A percentile compares a stretch with the other conserved stretches of the same genome.
phyloP scores from a whole-genome alignment of 2,329 filamentous ascomycete species.

The Fusarium illudens region DNA sequence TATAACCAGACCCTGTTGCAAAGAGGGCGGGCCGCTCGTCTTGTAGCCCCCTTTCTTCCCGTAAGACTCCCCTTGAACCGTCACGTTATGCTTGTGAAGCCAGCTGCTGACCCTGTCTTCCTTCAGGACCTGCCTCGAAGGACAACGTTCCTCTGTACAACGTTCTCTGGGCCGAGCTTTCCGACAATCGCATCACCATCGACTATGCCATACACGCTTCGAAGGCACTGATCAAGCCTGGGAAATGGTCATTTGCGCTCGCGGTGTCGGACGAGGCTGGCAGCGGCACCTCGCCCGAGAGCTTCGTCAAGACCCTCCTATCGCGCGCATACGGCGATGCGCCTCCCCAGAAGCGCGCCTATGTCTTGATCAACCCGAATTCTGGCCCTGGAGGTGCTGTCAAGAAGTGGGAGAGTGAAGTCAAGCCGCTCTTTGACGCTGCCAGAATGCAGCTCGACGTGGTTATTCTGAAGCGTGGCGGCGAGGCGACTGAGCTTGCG shows the following conservation, averaged over 20 bases:
- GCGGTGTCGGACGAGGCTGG: conserved; percentile 16
- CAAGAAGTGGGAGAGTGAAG: conserved; percentile 76
- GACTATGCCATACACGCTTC: conserved; percentile 72
- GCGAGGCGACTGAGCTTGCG: conserved; percentile 82
- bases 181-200: conserved; percentile 69
- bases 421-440: conserved; percentile 83
- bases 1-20: conserved; percentile 33
- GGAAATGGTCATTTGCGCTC: conserved; percentile 65
- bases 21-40: conserved; percentile 35
- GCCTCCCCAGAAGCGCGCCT: conserved; percentile 77
- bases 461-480: conserved; percentile 73
- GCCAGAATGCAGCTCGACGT: conserved; percentile 81
- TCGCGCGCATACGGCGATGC: conserved; percentile 74
- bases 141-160: conserved; percentile 77
- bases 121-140: conserved; percentile 37
- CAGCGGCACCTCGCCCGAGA: conserved; percentile 53
- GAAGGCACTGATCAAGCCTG: conserved; percentile 67
- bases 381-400: conserved; percentile 82
- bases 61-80: conserved; percentile 16
- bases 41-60: conserved; percentile 30
- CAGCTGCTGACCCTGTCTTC: conserved; percentile 12
- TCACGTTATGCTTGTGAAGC: not conserved
- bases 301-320: conserved; percentile 73
- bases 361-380: conserved; percentile 90
- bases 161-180: conserved; percentile 80